A percentile compares a stretch with the other conserved stretches of the same genome.
Conservation (phyloP, 805 yeast species). For the Starmera dryadoides region DNA sequence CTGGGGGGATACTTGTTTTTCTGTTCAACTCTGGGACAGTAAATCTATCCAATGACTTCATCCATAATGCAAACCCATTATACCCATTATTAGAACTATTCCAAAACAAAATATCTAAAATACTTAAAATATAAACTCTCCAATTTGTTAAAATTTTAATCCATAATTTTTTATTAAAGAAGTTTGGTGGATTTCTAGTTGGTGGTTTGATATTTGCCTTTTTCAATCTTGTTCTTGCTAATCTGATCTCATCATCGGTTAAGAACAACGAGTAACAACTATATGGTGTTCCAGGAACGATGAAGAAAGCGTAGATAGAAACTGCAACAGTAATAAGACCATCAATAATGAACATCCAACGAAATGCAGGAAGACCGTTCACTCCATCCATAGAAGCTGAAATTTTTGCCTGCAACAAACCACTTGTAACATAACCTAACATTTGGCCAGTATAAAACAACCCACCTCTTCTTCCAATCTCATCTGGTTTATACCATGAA, state of each 20-base stretch:
- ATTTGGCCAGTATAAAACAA: conserved; percentile 56
- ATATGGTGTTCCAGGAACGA: conserved; percentile 61
- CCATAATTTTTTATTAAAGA: conserved; percentile 43
- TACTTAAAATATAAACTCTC: conserved; percentile 46
- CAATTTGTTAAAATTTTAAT: conserved; percentile 41
- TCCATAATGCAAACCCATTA: conserved; percentile 49
- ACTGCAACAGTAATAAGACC: conserved; percentile 52
- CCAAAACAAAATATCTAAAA: conserved; percentile 50
- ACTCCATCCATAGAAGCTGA: conserved; percentile 33
- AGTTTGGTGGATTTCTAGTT: conserved; percentile 17
- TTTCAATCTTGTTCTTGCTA: conserved; percentile 38
- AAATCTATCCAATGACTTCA: conserved; percentile 30
- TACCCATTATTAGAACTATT: conserved; percentile 44
- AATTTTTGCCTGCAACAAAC: conserved; percentile 48
- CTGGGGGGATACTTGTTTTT: conserved; percentile 46
- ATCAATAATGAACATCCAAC: conserved; percentile 62
- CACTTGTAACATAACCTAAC: conserved; percentile 53
- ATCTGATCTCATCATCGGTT: conserved; percentile 46
- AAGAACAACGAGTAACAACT: conserved; percentile 44
- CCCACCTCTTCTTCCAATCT: conserved; percentile 56
- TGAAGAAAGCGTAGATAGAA: conserved; percentile 46
- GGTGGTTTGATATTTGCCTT: conserved; percentile 26
- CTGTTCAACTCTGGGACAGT: conserved; percentile 35
- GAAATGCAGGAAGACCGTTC: conserved; percentile 49
- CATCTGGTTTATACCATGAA: conserved; percentile 48